Percentiles rank a stretch among this genome's conserved stretches.
These are phyloP conservation scores for Metschnikowia proteae DNA, from an alignment of 805 yeast genomes.

Conservation along the genomic window DNA sequence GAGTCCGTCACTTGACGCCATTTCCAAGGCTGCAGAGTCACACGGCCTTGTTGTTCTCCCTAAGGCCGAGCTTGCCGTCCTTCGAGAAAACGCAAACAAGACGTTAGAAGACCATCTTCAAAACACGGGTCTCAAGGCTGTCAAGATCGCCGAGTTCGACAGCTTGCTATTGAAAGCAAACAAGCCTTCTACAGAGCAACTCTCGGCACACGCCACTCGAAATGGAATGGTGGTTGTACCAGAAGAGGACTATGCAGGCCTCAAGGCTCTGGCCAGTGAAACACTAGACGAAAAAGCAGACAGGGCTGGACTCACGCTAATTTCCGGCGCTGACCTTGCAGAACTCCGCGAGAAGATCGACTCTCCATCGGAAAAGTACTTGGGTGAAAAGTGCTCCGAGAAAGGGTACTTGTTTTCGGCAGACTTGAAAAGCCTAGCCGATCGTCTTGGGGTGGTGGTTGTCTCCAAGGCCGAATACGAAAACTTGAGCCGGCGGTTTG, in stretches of 20 bases:
- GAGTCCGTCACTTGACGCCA: slow-evolving; percentile 10
- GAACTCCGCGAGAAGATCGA: slow-evolving; percentile 1
- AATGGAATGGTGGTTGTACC: slow-evolving; percentile 29
- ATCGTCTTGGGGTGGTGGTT: slow-evolving; percentile 3
- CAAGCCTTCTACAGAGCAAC: slow-evolving; percentile 26
- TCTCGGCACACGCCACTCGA: slow-evolving; percentile 23
- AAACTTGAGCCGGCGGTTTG: neutral
- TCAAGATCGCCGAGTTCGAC: slow-evolving; percentile 21
- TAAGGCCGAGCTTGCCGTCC: slow-evolving; percentile 4
- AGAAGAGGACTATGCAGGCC: slow-evolving; percentile 21
- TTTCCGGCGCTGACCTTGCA: slow-evolving; percentile 5
- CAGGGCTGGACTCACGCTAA: slow-evolving; percentile 3
- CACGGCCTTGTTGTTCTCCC: slow-evolving; percentile 9
- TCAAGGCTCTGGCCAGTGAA: slow-evolving; percentile 12
- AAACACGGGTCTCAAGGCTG: slow-evolving; percentile 9
- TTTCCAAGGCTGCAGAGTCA: slow-evolving; percentile 8
- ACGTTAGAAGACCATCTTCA: slow-evolving; percentile 15
- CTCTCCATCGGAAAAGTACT: slow-evolving; percentile 3
- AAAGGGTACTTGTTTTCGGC: neutral
- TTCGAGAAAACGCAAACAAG: slow-evolving; percentile 10
- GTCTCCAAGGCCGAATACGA: slow-evolving; percentile 6
- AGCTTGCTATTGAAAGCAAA: slow-evolving; percentile 17
- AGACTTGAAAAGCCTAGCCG: slow-evolving; percentile 1
- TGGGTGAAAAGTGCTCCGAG: slow-evolving; percentile 2
- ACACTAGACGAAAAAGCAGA: slow-evolving; percentile 9